These are phyloP conservation scores for Heritiera fomes DNA, from an alignment of 345 rosid genomes.

Conservation along the genomic window DNA sequence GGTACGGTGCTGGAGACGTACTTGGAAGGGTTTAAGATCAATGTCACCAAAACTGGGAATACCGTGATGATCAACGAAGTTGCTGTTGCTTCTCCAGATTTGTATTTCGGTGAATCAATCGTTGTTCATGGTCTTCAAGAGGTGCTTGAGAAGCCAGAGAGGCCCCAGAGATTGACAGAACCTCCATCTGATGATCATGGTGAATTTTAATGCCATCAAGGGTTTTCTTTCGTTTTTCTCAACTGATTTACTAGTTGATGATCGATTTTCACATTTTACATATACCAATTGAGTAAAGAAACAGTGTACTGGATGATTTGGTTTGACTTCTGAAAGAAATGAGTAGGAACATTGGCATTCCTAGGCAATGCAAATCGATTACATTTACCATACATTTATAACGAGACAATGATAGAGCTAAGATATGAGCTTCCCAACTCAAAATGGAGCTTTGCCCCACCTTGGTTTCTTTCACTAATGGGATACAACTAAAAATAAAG, in stretches of 20 bases:
- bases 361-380: too few relatives aligned
- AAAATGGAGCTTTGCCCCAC: conserved; percentile 59
- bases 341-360: too few relatives aligned
- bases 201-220: conserved; percentile 20
- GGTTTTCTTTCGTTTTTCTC: background rate
- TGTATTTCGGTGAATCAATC: conserved; percentile 39
- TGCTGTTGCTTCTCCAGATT: conserved; percentile 25
- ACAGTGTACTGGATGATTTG: too few relatives aligned
- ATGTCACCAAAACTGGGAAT: conserved; percentile 28
- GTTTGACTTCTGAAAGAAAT: too few relatives aligned
- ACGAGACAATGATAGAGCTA: conserved; percentile 7
- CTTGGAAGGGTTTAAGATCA: conserved; percentile 34
- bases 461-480: conserved; percentile 30
- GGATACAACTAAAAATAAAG: background rate
- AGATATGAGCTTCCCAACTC: conserved; percentile 30
- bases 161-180: background rate
- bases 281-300: too few relatives aligned
- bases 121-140: conserved; percentile 41
- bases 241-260: background rate
- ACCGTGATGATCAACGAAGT: conserved; percentile 37
- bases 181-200: conserved; percentile 17
- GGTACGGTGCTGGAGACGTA: conserved; percentile 29
- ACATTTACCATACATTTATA: background rate
- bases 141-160: conserved; percentile 21
- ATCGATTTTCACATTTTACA: background rate